phyloP scores from a whole-genome alignment of 1,284 basidiomycete genomes.

The Marasmius sp. region DNA sequence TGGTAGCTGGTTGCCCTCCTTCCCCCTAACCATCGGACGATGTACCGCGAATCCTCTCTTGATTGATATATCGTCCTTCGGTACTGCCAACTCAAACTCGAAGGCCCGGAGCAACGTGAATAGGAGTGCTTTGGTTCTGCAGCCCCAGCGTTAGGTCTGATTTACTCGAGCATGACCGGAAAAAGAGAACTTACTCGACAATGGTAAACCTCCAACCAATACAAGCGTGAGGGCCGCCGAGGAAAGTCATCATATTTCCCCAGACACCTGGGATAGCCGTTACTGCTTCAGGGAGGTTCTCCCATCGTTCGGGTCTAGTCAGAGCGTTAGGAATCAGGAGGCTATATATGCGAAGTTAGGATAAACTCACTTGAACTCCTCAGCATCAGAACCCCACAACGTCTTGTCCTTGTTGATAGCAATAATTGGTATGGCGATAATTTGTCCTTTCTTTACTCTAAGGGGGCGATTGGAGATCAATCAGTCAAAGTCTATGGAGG shows the following conservation, averaged over 20 bases:
- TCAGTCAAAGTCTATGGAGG: too few species aligned
- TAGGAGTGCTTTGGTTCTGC: slow-evolving; percentile 42
- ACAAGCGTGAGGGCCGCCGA: slow-evolving; percentile 43
- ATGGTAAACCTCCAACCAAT: slow-evolving; percentile 58
- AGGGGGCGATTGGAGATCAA: too few species aligned
- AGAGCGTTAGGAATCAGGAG: too few species aligned
- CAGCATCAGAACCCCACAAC: slow-evolving; percentile 57
- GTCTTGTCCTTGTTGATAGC: slow-evolving; percentile 43
- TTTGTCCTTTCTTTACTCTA: slow-evolving; percentile 41
- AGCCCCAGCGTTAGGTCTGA: too few species aligned
- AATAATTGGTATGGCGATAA: slow-evolving; percentile 47
- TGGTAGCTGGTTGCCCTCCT: too few species aligned
- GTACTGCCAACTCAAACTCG: slow-evolving; percentile 35
- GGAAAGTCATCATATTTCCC: slow-evolving; percentile 43
- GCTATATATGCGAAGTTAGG: not conserved
- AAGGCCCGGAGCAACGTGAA: slow-evolving; percentile 43
- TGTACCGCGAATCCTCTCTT: slow-evolving; percentile 18
- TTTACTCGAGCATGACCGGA: not conserved
- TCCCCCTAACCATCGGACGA: slow-evolving; percentile 25
- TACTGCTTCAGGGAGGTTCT: slow-evolving; percentile 6
- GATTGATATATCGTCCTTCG: slow-evolving; percentile 20
- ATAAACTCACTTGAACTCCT: slow-evolving; percentile 45
- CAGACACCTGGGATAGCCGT: slow-evolving; percentile 39
- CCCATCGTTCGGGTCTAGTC: not conserved
- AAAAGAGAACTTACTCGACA: slow-evolving; percentile 39